Conservation (phyloP, 345 rosid genomes). For the Dipteronia dyeriana region DNA sequence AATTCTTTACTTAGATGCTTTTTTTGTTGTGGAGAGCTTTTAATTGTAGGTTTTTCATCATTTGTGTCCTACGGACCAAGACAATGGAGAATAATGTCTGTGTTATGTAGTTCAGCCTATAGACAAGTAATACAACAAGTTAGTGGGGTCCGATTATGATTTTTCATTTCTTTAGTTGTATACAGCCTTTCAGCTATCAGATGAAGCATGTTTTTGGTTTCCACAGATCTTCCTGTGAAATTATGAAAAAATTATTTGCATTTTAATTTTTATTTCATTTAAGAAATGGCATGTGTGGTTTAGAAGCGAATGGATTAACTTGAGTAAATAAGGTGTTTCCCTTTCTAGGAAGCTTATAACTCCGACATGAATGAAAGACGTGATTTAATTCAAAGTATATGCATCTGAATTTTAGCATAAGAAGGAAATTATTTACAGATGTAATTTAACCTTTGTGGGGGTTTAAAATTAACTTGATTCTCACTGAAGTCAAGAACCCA, state of each 20-base stretch:
- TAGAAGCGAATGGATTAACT: not conserved
- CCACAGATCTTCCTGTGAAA: not conserved
- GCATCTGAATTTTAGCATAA: not conserved
- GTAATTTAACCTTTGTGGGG: not conserved
- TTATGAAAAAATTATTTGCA: not conserved
- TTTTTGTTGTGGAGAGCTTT: not conserved
- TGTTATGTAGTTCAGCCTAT: not conserved
- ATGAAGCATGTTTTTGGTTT: not conserved
- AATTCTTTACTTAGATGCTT: not conserved
- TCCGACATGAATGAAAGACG: not conserved
- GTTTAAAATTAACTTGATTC: too few relatives aligned
- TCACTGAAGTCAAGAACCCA: not conserved
- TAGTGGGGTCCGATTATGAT: not conserved
- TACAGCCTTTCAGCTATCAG: not conserved
- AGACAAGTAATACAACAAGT: not conserved
- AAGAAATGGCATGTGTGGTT: not conserved
- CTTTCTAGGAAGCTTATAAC: not conserved
- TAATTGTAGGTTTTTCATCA: not conserved
- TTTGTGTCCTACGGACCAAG: not conserved
- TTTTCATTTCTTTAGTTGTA: not conserved
- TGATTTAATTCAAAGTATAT: not conserved
- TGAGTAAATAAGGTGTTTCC: not conserved
- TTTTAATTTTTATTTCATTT: too few relatives aligned
- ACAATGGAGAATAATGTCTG: not conserved
- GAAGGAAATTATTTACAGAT: not conserved